A percentile compares a stretch with the other conserved stretches of the same genome.
Evolutionary conservation across 768 basidiomycete genomes (phyloP).

Genomic region (Tricholoma sp.): DNA sequence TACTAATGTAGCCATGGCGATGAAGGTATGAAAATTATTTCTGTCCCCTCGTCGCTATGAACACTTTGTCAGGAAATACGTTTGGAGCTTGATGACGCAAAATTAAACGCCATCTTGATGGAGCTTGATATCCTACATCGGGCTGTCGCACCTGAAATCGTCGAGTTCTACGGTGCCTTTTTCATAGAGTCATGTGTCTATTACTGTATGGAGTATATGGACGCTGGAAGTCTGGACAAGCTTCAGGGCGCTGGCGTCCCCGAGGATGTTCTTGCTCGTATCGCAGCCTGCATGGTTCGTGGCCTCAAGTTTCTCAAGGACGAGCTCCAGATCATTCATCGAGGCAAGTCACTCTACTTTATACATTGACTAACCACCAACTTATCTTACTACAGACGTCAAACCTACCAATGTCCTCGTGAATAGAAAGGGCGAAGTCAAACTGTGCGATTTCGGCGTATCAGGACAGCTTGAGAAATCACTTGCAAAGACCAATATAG

Average conservation of each 20-base stretch:
- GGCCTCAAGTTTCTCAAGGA: constrained; percentile 97
- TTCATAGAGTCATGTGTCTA: constrained; percentile 99
- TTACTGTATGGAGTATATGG: constrained; percentile 99
- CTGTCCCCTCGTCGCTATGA: constrained; percentile 4
- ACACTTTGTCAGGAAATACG: constrained; percentile 78
- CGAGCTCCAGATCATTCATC: constrained; percentile 74
- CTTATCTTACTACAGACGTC: constrained; percentile 50
- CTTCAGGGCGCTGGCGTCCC: constrained; percentile 57
- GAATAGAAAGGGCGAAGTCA: constrained; percentile 83
- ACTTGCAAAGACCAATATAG: constrained; percentile 96
- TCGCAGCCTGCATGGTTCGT: constrained; percentile 77
- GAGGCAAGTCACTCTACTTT: constrained; percentile 27
- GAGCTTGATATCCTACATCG: constrained; percentile 98
- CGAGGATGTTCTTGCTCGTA: constrained; percentile 79
- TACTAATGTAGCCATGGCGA: constrained; percentile 95
- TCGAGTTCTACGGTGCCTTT: constrained; percentile 99
- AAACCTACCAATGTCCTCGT: constrained; percentile 94
- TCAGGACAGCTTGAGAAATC: constrained; percentile 96
- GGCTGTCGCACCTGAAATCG: constrained; percentile 84
- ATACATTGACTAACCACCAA: background rate
- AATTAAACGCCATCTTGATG: constrained; percentile 96
- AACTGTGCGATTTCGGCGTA: constrained; percentile 98
- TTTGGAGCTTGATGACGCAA: constrained; percentile 88
- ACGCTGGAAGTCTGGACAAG: constrained; percentile 93
- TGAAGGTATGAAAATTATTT: constrained; percentile 69